A percentile compares a stretch with the other conserved stretches of the same genome.
These are phyloP conservation scores for Eimeria maxima DNA, from an alignment of 169 alveolate genomes.

Conservation along the genomic window DNA sequence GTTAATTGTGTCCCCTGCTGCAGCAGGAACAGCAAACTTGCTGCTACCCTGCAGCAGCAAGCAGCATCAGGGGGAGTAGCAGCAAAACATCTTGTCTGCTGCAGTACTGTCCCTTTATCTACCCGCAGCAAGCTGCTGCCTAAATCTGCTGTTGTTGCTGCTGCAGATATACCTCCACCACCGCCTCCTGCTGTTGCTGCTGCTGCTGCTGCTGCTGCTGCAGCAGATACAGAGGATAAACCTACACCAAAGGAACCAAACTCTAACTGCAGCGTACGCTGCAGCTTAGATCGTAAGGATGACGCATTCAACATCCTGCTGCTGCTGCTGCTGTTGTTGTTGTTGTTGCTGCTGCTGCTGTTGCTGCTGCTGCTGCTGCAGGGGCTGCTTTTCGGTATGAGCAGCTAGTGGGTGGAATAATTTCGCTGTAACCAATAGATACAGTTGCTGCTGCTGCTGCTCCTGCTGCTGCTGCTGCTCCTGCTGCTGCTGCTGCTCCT, in stretches of 20 bases:
- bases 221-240: not conserved
- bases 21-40: slow-evolving; percentile 80
- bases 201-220: not conserved
- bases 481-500: slow-evolving; percentile 16
- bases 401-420: not conserved
- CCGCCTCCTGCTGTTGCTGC: not conserved
- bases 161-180: too few relatives aligned
- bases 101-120: slow-evolving; percentile 82
- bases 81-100: slow-evolving; percentile 84
- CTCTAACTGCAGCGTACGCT: slow-evolving; percentile 75
- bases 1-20: slow-evolving; percentile 90
- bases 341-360: slow-evolving; percentile 27
- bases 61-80: slow-evolving; percentile 75
- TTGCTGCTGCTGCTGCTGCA: not conserved
- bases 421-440: too few relatives aligned
- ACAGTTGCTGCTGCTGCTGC: not conserved
- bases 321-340: slow-evolving; percentile 47
- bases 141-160: not conserved
- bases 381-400: not conserved
- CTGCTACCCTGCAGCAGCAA: slow-evolving; percentile 75
- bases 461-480: not conserved
- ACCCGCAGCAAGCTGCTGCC: slow-evolving; percentile 10
- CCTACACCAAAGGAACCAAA: slow-evolving; percentile 33
- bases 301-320: slow-evolving; percentile 79
- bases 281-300: slow-evolving; percentile 80